Evolutionary conservation across 1,284 basidiomycete genomes (phyloP), one percentile per base, ranked within the genome.

Genomic region (Fomitopsis pinicola): DNA sequence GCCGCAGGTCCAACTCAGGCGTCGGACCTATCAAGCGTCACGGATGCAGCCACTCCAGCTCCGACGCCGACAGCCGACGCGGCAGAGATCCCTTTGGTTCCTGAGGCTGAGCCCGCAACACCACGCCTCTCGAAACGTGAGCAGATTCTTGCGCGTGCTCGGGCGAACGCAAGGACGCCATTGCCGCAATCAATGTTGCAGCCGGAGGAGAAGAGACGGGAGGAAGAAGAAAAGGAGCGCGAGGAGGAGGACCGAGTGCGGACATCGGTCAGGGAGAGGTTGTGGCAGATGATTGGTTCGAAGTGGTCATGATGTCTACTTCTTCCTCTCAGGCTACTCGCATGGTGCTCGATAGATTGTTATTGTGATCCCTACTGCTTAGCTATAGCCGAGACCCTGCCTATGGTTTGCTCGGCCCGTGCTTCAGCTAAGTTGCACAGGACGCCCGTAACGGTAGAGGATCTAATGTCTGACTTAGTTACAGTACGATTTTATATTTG

Each of bases 61-160:
- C 26, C 26, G 19, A 26, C n/a, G 6, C 15, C 26, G 5, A 28
- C 17, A 8, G 7, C 19, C 7, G 46, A 28, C 22, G 26, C 9
- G 15, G 48, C 6, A 5, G 48, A 22, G 14, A 15, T 22, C 12
- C 4, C 48, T 5, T 2, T 10, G 19, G 5, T 22, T 4, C 6
- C 26, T 8, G 50, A 44, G 5, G 14, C 12, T 3, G 40, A 42
- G 33, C 14, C 38, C 7, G 19, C 15, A 28, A 19, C 28, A 15
- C 58, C 67, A 19, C 62, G 60, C n/a, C 36, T 54, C 33, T 54
- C 52, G n/a, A 54, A 54, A 38, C 62, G 64, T 57, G 61, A 73
- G 58, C 67, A 64, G 22, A 67, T 74, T 30, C 72, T 74, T 5
- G 64, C 61, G 38, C 69, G 65, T 53, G 72, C 73, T 12, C 68